phyloP scores from a whole-genome alignment of 495 filamentous ascomycete species.

The Aspergillus heteromorphus region DNA sequence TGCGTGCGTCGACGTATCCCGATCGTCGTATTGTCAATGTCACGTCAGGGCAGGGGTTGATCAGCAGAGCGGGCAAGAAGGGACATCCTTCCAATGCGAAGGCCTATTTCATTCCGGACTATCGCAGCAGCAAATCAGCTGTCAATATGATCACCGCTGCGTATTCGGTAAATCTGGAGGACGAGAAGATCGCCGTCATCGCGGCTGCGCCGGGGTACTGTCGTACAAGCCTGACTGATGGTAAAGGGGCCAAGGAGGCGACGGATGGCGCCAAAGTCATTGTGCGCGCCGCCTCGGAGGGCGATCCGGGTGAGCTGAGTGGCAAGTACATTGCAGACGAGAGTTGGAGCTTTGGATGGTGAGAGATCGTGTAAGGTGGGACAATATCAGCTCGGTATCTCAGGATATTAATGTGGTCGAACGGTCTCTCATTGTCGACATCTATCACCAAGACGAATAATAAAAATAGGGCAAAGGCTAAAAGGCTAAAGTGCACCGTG shows the following conservation, averaged over 20 bases:
- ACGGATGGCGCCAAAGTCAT: neutral
- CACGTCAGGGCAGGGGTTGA: slow-evolving; percentile 25
- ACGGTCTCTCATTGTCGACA: neutral
- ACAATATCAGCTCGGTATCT: neutral
- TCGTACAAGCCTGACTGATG: neutral
- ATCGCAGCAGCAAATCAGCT: slow-evolving; percentile 32
- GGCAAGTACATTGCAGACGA: slow-evolving; percentile 1
- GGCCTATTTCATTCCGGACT: slow-evolving; percentile 7
- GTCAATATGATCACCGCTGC: slow-evolving; percentile 35
- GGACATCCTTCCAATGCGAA: slow-evolving; percentile 11
- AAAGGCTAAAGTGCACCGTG: slow-evolving; percentile 13
- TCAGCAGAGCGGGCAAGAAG: slow-evolving; percentile 19
- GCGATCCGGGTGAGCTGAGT: neutral
- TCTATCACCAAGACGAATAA: slow-evolving; percentile 4
- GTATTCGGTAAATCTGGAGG: slow-evolving; percentile 5
- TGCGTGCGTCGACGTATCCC: slow-evolving; percentile 26
- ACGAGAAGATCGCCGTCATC: slow-evolving; percentile 14
- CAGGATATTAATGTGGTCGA: neutral
- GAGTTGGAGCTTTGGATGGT: slow-evolving; percentile 2
- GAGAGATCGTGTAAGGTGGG: neutral
- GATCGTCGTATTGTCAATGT: slow-evolving; percentile 40
- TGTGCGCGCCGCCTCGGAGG: slow-evolving; percentile 2
- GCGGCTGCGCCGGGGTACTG: slow-evolving; percentile 16
- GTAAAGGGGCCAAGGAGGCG: neutral
- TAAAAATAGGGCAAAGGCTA: slow-evolving; percentile 3